A percentile compares a stretch with the other conserved stretches of the same genome.
phyloP scores from a whole-genome alignment of 2,329 filamentous ascomycete species.

The Ascochyta koolunga region DNA sequence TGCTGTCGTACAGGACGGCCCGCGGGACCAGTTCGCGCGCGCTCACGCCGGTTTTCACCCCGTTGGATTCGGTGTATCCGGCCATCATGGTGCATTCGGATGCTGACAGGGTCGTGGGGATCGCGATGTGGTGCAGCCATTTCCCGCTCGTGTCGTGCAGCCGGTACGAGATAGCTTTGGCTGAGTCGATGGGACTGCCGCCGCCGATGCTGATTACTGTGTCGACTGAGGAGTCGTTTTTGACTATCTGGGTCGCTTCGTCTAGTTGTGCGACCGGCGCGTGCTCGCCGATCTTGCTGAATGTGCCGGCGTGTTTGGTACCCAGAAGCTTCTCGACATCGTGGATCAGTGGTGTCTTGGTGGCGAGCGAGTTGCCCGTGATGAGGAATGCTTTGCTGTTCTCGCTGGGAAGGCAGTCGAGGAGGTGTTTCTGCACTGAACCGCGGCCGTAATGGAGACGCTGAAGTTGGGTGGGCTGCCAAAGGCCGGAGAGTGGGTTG shows the following conservation, averaged over 20 bases:
- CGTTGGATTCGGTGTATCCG: slow-evolving; percentile 58
- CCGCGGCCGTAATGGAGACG: slow-evolving; percentile 58
- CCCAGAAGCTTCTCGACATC: slow-evolving; percentile 58
- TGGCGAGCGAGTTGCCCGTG: slow-evolving; percentile 60
- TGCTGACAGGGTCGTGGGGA: slow-evolving; percentile 53
- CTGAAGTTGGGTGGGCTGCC: slow-evolving; percentile 58
- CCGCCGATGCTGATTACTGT: slow-evolving; percentile 63
- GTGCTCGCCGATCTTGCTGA: slow-evolving; percentile 61
- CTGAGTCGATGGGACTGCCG: slow-evolving; percentile 59
- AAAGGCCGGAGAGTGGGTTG: slow-evolving; percentile 56
- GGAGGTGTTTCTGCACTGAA: slow-evolving; percentile 55
- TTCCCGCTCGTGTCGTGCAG: slow-evolving; percentile 43
- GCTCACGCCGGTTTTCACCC: slow-evolving; percentile 57
- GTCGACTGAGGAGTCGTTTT: slow-evolving; percentile 55
- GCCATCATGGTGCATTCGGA: slow-evolving; percentile 62
- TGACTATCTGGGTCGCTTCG: slow-evolving; percentile 56
- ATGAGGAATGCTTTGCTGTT: slow-evolving; percentile 64
- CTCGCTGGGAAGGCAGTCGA: slow-evolving; percentile 51
- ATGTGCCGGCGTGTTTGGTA: slow-evolving; percentile 59
- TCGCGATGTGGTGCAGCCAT: slow-evolving; percentile 47
- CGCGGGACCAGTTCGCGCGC: slow-evolving; percentile 53
- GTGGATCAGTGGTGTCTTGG: slow-evolving; percentile 59
- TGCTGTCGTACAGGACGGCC: slow-evolving; percentile 61
- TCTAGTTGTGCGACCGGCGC: slow-evolving; percentile 62
- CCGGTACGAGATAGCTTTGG: slow-evolving; percentile 48